phyloP scores from a whole-genome alignment of 176 grass and related monocot genomes.

The Ampelocalamus luodianensis region DNA sequence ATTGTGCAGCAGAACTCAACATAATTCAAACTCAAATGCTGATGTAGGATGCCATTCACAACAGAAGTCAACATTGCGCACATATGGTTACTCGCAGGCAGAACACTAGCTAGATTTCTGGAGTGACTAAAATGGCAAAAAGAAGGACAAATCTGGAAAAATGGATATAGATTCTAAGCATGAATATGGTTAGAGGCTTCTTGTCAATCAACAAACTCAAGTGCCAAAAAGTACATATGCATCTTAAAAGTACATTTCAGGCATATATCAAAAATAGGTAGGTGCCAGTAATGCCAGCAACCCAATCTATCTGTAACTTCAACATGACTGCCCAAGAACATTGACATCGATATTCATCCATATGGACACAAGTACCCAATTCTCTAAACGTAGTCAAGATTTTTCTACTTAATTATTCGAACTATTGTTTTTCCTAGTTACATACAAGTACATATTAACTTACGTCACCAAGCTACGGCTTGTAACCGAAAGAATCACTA shows the following conservation, averaged over 20 bases:
- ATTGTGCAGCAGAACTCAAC: background rate
- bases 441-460: background rate
- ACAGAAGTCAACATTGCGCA: background rate
- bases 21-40: background rate
- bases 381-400: background rate
- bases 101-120: conserved; percentile 12
- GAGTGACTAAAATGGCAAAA: conserved; percentile 17
- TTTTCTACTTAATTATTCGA: conserved; percentile 19
- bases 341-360: background rate
- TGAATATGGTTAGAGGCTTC: conserved; percentile 11
- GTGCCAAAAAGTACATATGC: background rate
- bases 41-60: background rate
- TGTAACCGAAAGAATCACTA: background rate
- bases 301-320: background rate
- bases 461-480: background rate
- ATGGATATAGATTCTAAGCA: conserved; percentile 12
- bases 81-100: conserved; percentile 1
- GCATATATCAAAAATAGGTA: conserved; percentile 24
- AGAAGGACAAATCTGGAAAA: conserved; percentile 14
- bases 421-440: background rate
- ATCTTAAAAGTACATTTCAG: conserved; percentile 2
- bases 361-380: conserved; percentile 12
- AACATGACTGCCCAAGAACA: conserved; percentile 2
- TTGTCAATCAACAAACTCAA: conserved; percentile 1
- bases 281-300: conserved; percentile 13